phyloP scores from a whole-genome alignment of 2,329 filamentous ascomycete genomes.

The Amylocarpus encephaloides region DNA sequence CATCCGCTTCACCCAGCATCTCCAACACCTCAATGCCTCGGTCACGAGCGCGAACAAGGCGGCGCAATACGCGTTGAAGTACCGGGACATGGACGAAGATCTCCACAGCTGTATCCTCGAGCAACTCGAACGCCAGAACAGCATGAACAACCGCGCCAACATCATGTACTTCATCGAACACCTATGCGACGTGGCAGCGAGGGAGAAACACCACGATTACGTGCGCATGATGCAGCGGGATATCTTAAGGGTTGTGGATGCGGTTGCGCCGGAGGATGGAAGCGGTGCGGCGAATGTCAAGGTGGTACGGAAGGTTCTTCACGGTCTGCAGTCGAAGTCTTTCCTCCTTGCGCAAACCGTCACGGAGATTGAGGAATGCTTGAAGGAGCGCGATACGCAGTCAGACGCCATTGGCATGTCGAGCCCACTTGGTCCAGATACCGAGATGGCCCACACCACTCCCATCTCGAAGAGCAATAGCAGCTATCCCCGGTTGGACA shows the following conservation, averaged over 20 bases:
- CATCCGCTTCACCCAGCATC: constrained; percentile 87
- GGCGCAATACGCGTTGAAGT: constrained; percentile 89
- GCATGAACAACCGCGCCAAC: constrained; percentile 92
- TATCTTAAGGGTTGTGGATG: constrained; percentile 84
- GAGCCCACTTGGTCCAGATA: constrained; percentile 20
- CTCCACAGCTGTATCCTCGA: constrained; percentile 95
- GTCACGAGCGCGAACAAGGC: constrained; percentile 86
- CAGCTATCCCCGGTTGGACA: constrained; percentile 54
- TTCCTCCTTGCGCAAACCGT: constrained; percentile 73
- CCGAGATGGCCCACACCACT: constrained; percentile 19
- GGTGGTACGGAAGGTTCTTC: constrained; percentile 74
- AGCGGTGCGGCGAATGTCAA: constrained; percentile 90
- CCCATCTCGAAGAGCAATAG: constrained; percentile 3
- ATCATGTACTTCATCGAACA: constrained; percentile 99
- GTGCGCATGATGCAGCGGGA: constrained; percentile 93
- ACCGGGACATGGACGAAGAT: constrained; percentile 93
- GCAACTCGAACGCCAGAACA: constrained; percentile 75
- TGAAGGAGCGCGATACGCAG: constrained; percentile 57
- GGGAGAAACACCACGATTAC: constrained; percentile 72
- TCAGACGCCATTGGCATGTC: constrained; percentile 20
- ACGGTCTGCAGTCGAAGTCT: constrained; percentile 61
- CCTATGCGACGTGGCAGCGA: constrained; percentile 60
- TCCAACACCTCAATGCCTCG: constrained; percentile 86
- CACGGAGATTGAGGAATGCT: constrained; percentile 71
- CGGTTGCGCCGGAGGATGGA: constrained; percentile 80